These are phyloP conservation scores for Fusarium drepaniforme DNA, from an alignment of 2,329 filamentous ascomycete species.

Conservation along the genomic window DNA sequence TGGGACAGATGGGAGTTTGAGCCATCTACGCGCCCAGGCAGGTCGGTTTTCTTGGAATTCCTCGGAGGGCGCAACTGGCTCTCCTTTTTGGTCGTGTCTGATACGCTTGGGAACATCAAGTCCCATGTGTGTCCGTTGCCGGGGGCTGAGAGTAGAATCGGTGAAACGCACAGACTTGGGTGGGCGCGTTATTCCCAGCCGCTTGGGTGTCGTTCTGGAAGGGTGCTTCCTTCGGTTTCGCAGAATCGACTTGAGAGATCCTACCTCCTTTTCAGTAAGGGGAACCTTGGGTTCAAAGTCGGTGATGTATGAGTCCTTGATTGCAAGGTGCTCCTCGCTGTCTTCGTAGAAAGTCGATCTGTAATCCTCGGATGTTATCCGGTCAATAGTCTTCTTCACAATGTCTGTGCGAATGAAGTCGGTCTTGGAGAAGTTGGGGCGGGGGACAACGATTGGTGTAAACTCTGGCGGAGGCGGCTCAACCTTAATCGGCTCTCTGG, in stretches of 20 bases:
- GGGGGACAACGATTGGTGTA: conserved; percentile 13
- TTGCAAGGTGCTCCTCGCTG: conserved; percentile 33
- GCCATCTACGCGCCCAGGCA: conserved; percentile 19
- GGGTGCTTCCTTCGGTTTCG: conserved; percentile 39
- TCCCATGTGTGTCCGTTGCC: conserved; percentile 42
- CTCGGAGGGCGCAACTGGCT: conserved; percentile 2
- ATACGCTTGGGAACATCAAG: conserved; percentile 40
- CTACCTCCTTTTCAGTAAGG: conserved; percentile 29
- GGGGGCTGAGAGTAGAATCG: conserved; percentile 43
- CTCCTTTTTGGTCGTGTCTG: conserved; percentile 12
- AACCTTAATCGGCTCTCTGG: background rate
- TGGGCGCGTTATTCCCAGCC: conserved; percentile 38
- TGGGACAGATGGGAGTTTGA: conserved; percentile 15
- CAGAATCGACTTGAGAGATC: conserved; percentile 45
- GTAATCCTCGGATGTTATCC: conserved; percentile 34
- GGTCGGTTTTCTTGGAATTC: conserved; percentile 27
- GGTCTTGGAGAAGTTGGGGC: conserved; percentile 22
- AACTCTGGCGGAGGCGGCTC: conserved; percentile 1
- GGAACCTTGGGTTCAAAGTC: conserved; percentile 38
- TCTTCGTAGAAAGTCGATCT: conserved; percentile 34
- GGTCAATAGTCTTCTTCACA: conserved; percentile 18
- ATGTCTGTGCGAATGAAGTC: conserved; percentile 26
- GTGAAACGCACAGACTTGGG: conserved; percentile 48
- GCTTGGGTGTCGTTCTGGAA: conserved; percentile 38
- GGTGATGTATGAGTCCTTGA: conserved; percentile 35